Conservation (phyloP, 345 rosid genomes). For the Rhizophora mangle region DNA sequence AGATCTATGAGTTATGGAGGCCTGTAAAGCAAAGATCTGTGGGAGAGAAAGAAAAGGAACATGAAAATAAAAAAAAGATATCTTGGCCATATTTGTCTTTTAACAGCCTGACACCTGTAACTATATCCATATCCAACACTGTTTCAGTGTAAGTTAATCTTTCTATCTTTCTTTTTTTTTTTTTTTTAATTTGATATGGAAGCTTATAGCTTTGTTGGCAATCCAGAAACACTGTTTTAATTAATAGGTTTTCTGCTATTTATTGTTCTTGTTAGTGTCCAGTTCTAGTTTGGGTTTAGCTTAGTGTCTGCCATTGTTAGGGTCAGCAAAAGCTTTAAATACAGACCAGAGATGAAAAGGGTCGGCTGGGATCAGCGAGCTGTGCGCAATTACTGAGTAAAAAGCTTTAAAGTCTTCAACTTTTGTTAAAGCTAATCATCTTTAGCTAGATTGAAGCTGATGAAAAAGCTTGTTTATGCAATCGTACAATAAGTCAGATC, state of each 20-base stretch:
- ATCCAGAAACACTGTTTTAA: slow-evolving; percentile 39
- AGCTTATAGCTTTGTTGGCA: slow-evolving; percentile 27
- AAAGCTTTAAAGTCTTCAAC: slow-evolving; percentile 8
- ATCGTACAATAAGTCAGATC: slow-evolving; percentile 7
- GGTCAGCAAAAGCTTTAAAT: slow-evolving; percentile 35
- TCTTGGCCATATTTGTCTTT: slow-evolving; percentile 14
- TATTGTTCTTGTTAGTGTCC: slow-evolving; percentile 20
- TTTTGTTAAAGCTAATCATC: slow-evolving; percentile 28
- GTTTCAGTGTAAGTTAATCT: slow-evolving; percentile 34
- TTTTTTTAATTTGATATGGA: slow-evolving; percentile 1
- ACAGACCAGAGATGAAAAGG: slow-evolving; percentile 3
- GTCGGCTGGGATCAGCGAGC: slow-evolving; percentile 29
- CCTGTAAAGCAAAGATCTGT: slow-evolving; percentile 26
- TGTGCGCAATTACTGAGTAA: slow-evolving; percentile 16
- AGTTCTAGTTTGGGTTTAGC: slow-evolving; percentile 2
- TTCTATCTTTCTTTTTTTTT: slow-evolving; percentile 11
- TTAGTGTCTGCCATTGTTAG: slow-evolving; percentile 39
- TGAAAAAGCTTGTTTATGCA: neutral
- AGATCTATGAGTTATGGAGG: slow-evolving; percentile 39
- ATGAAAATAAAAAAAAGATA: neutral
- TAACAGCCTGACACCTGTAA: slow-evolving; percentile 58
- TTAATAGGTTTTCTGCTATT: slow-evolving; percentile 21
- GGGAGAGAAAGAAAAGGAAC: slow-evolving; percentile 3
- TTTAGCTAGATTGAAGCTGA: slow-evolving; percentile 15
- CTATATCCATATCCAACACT: slow-evolving; percentile 17